Base-by-base conservation (phyloP, 768 basidiomycete genomes). In the Paxillus involutus region DNA sequence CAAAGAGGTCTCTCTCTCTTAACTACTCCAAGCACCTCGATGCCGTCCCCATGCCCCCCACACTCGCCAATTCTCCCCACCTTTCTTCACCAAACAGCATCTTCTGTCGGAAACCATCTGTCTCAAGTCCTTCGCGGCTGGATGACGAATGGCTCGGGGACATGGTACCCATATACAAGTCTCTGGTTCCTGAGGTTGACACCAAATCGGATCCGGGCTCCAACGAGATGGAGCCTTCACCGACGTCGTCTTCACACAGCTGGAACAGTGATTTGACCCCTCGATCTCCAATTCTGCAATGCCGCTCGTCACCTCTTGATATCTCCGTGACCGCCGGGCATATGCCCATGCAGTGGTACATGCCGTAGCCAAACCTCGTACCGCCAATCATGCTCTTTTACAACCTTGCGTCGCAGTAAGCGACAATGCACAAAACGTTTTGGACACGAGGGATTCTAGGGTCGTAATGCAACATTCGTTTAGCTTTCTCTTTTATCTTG, bases 111-210 rank as follows among this genome's bases (percentile, higher is more conserved):
- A 65, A 73, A 29, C 51, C 68, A 2, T 49, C 65, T 3, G 29
- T 70, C 10, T 69, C 72, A 14, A 73, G 71, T 9, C 80, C 81
- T 16, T 78, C 74, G 46, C 73, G 78, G 45, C 76, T 74, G 60
- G 80, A 84, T 56, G 80, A 86, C 60, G 72, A 73, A 57, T 86
- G 85, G 85, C 71, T 86, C 49, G 77, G 80, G 67, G 85, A 86
- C 72, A 85, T 83, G 59, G 73, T 85, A 2, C 84, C 85, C 9
- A 40, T 62, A 42, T 42, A 62, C 56, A 24, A 46, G 61, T 39
- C 56, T n/a, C 12, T 3, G 6, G 36, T 9, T 3, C 48, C 46
- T 1, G 64, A 62, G 10, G 47, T n/a, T 32, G 64, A 66, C 40
- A 4, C 61, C 0, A 52, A 17, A 57, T 66, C 60, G 32, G 65